Evolutionary conservation across 1,284 basidiomycete species (phyloP), one percentile per base, ranked within the genome.

Genomic region (Cutaneotrichosporon daszewskae): DNA sequence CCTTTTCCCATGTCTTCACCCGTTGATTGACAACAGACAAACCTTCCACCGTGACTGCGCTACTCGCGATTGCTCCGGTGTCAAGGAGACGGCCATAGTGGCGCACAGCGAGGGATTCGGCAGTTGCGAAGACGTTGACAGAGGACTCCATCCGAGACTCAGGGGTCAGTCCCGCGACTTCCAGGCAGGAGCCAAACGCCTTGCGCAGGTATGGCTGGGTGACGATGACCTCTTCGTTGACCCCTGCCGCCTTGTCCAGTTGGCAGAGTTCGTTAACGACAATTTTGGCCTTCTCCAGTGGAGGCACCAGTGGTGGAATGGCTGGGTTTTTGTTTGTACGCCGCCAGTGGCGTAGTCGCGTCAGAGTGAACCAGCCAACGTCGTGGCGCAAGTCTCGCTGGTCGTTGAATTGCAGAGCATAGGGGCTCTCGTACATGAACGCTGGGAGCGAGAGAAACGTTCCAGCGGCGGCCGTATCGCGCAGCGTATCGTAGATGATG

Each of bases 331-430:
- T 39, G 38, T 31, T 22, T 40, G 20, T 37, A 19, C 51, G 49
- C 31, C 52, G 29, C 64, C 64, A 68, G 27, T 68, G 59, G 4
- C 65, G 51, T n/a, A 68, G 51, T 1, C 64, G 55, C 23, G 59
- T 49, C 3, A 69, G 40, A 9, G 60, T 44, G 33, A 57, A 49
- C 67, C 67, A 69, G 5, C 67, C 67, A 2, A 56, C 47, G 34
- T 66, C 61, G 14, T 53, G 48, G 14, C 67, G 58, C 17, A 66
- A 57, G 37, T 57, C 59, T 2, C 61, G 53, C 19, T 55, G 53
- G 38, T 68, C 64, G 23, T 60, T 46, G 10, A 61, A 54, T 17
- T 69, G 67, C 4, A 69, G 55, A n/a, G 57, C 63, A 45, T 65
- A 68, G 1, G 58, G 45, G 14, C 49, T 43, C 26, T 64, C 62